These are phyloP conservation scores for Chrysoporthe puriensis DNA, from an alignment of 2,329 filamentous ascomycete species.

Conservation along the genomic window DNA sequence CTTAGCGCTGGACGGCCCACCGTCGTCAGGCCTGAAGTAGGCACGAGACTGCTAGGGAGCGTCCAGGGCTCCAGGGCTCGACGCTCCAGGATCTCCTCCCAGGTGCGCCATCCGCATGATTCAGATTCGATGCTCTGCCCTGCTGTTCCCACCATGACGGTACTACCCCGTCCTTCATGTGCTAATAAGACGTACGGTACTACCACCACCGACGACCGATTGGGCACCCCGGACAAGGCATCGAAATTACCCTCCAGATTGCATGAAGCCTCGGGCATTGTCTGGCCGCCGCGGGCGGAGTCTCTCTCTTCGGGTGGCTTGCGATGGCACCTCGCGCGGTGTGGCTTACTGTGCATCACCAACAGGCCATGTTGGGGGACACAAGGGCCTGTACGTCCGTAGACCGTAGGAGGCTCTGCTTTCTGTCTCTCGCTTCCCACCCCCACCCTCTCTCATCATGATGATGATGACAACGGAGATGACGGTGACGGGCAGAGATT, in stretches of 20 bases:
- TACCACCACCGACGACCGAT: slow-evolving; percentile 1
- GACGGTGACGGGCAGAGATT: neutral
- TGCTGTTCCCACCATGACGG: neutral
- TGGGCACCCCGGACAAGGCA: neutral
- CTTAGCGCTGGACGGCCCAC: neutral
- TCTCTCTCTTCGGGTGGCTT: too few relatives aligned
- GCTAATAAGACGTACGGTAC: neutral
- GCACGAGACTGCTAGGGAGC: neutral
- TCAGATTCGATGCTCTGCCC: neutral
- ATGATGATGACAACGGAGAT: neutral
- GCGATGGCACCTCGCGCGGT: too few relatives aligned
- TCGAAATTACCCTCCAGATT: slow-evolving; percentile 5
- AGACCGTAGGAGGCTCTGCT: too few relatives aligned
- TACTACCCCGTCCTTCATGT: too few relatives aligned
- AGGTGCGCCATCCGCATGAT: slow-evolving; percentile 11
- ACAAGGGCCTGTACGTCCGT: too few relatives aligned
- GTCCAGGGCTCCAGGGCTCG: neutral
- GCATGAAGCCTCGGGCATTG: neutral
- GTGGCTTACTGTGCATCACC: too few relatives aligned
- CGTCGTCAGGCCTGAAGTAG: neutral
- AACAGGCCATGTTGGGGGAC: too few relatives aligned
- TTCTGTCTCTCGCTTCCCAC: too few relatives aligned
- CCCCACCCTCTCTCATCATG: neutral
- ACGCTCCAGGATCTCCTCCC: neutral
- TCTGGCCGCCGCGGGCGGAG: too few relatives aligned